Percentiles rank a stretch among this genome's conserved stretches.
Evolutionary conservation across 495 filamentous ascomycete species (phyloP).

Genomic region (Hyaloscypha variabilis): DNA sequence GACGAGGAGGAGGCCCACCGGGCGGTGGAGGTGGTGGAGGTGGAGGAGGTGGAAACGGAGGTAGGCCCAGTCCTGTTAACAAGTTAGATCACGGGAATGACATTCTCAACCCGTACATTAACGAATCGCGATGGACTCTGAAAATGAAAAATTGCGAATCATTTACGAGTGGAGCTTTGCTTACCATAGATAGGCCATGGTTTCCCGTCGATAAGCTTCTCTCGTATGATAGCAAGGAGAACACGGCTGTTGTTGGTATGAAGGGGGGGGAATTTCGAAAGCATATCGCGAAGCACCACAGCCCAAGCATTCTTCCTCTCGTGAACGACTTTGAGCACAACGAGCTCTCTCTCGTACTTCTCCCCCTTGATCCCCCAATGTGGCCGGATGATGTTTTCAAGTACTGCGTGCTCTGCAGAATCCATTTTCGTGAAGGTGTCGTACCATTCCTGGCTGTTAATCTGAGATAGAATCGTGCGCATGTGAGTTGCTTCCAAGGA

Average conservation of each 20-base stretch:
- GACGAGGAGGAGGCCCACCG: not conserved
- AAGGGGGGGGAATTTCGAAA: not conserved
- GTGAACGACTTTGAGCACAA: conserved; percentile 28
- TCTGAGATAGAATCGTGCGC: conserved; percentile 52
- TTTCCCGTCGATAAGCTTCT: conserved; percentile 23
- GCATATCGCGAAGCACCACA: conserved; percentile 10
- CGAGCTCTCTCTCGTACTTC: conserved; percentile 17
- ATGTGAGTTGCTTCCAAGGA: conserved; percentile 53
- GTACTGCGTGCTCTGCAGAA: conserved; percentile 3
- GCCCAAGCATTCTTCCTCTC: conserved; percentile 18
- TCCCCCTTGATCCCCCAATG: not conserved
- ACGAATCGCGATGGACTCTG: no score
- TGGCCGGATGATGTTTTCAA: conserved; percentile 16
- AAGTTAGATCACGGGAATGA: no score
- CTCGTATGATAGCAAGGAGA: conserved; percentile 24
- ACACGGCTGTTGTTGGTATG: not conserved
- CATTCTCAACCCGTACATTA: no score
- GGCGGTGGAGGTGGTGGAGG: not conserved
- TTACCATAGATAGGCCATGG: conserved; percentile 2
- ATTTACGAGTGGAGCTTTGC: not conserved
- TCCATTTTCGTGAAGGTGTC: conserved; percentile 23
- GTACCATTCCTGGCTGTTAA: conserved; percentile 26
- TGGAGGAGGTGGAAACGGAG: not conserved
- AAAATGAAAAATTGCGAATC: no score
- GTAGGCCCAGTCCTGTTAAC: no score